Percentiles rank a stretch among this genome's conserved stretches.
These are phyloP conservation scores for Stenogyne calaminthoides DNA, from an alignment of 305 asterid species.

Conservation along the genomic window DNA sequence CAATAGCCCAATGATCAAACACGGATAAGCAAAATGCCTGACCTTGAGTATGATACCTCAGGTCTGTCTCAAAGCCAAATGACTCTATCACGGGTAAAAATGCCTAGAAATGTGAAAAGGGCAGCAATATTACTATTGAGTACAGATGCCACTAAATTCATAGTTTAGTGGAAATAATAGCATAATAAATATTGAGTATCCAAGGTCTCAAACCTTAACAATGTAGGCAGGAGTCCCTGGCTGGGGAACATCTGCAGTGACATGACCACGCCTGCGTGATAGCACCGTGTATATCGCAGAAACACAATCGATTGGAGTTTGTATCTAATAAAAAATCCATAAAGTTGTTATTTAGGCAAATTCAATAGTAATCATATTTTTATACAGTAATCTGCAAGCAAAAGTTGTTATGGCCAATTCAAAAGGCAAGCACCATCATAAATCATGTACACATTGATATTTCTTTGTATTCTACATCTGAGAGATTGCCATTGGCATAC, in stretches of 20 bases:
- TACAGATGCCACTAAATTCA: neutral
- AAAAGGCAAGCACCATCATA: neutral
- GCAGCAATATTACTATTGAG: conserved; percentile 8
- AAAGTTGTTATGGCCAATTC: neutral
- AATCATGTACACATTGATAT: neutral
- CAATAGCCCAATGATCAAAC: conserved; percentile 97
- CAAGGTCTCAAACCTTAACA: conserved; percentile 66
- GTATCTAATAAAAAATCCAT: conserved; percentile 62
- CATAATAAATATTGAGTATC: neutral
- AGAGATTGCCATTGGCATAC: conserved; percentile 15
- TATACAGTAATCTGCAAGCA: neutral
- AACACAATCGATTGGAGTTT: conserved; percentile 96
- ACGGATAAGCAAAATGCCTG: conserved; percentile 88
- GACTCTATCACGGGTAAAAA: conserved; percentile 96
- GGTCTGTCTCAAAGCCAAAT: conserved; percentile 95
- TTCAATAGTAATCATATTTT: too few species aligned
- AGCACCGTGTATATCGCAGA: conserved; percentile 92
- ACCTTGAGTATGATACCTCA: conserved; percentile 98
- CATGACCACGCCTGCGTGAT: conserved; percentile 96
- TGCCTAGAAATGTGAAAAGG: conserved; percentile 50
- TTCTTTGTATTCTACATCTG: neutral
- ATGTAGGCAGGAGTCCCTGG: conserved; percentile 97
- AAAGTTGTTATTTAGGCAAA: too few species aligned
- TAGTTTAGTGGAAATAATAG: neutral
- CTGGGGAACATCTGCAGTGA: conserved; percentile 95